Evolutionary conservation across 805 yeast species (phyloP).

Genomic region (Saccharomycopsis oosterbeekiorum): DNA sequence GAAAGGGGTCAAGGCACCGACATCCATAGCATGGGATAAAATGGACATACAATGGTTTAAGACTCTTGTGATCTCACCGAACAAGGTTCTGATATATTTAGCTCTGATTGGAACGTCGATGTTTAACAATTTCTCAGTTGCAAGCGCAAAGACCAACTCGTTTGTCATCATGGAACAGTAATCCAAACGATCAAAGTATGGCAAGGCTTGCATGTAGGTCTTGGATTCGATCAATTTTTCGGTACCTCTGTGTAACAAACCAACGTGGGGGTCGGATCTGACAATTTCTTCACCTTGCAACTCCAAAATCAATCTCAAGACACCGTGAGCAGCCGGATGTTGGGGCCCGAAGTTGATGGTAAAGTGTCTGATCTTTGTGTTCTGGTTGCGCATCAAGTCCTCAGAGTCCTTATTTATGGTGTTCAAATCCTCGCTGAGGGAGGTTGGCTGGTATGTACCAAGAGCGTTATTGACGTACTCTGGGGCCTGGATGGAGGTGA

Average conservation of each 20-base stretch:
- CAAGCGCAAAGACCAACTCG: slow-evolving; percentile 75
- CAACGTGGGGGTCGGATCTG: slow-evolving; percentile 83
- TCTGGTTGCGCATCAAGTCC: slow-evolving; percentile 20
- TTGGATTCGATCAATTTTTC: slow-evolving; percentile 80
- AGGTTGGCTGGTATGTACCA: slow-evolving; percentile 27
- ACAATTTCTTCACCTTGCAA: slow-evolving; percentile 83
- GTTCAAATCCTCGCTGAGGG: slow-evolving; percentile 23
- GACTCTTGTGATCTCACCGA: slow-evolving; percentile 78
- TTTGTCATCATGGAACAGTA: slow-evolving; percentile 86
- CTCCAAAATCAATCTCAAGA: slow-evolving; percentile 74
- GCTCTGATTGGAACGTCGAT: slow-evolving; percentile 80
- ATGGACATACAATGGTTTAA: slow-evolving; percentile 82
- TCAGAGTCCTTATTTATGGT: slow-evolving; percentile 31
- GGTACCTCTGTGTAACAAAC: slow-evolving; percentile 80
- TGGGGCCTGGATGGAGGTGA: slow-evolving; percentile 18
- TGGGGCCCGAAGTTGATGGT: slow-evolving; percentile 89
- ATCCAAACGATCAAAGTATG: slow-evolving; percentile 81
- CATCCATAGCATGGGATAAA: slow-evolving; percentile 86
- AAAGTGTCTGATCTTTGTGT: slow-evolving; percentile 66
- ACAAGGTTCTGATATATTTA: slow-evolving; percentile 73
- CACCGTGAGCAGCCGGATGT: slow-evolving; percentile 95
- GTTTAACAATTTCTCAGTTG: slow-evolving; percentile 76
- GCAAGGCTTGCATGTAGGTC: slow-evolving; percentile 81
- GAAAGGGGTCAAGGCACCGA: slow-evolving; percentile 88
- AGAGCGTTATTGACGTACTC: slow-evolving; percentile 31